phyloP scores from a whole-genome alignment of 495 filamentous ascomycete genomes.

The Choiromyces venosus region DNA sequence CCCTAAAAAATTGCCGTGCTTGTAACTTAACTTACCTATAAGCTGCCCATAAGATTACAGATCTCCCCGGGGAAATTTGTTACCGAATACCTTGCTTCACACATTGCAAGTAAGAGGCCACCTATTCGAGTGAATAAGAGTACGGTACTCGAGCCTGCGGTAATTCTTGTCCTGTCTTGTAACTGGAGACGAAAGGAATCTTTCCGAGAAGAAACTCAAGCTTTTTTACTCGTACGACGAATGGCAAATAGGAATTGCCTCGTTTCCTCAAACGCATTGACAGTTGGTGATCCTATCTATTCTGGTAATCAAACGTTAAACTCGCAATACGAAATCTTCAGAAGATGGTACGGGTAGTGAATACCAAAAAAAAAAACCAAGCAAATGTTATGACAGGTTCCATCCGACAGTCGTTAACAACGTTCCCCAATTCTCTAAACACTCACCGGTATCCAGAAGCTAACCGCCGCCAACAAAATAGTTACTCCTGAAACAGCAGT shows the following conservation, averaged over 20 bases:
- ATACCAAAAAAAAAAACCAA: not conserved
- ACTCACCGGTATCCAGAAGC: not conserved
- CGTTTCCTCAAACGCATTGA: not conserved
- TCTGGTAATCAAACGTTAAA: not conserved
- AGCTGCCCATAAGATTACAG: not conserved
- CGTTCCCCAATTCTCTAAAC: not conserved
- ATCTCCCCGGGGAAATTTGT: not conserved
- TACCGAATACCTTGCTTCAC: no score
- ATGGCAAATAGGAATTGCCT: not conserved
- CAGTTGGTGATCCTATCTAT: not conserved
- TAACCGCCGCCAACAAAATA: not conserved
- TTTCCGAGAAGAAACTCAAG: not conserved
- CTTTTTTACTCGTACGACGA: not conserved
- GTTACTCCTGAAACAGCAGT: not conserved
- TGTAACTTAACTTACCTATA: not conserved
- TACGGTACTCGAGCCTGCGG: not conserved
- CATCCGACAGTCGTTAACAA: not conserved
- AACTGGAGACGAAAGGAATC: not conserved
- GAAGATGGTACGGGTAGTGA: not conserved
- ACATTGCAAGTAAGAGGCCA: no score
- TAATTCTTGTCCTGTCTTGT: not conserved
- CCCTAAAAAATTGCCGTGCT: not conserved
- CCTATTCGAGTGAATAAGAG: no score
- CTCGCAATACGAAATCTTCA: not conserved
- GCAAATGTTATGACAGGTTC: not conserved